A percentile compares a stretch with the other conserved stretches of the same genome.
Evolutionary conservation across 176 grass and related monocot species (phyloP).

Genomic region (Secale cereale): DNA sequence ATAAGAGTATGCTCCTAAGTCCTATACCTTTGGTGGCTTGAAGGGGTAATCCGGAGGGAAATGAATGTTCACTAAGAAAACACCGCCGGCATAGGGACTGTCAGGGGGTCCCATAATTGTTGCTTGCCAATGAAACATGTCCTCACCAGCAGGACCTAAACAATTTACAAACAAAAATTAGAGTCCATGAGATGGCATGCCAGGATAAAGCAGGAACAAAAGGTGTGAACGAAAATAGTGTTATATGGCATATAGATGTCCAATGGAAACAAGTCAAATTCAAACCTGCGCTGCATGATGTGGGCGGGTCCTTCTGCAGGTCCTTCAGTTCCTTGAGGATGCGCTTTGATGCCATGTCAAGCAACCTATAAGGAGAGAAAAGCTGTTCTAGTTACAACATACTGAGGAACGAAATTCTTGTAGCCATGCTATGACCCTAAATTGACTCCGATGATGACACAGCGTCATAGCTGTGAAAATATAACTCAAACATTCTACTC

Average conservation of each 20-base stretch:
- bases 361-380: neutral
- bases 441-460: neutral
- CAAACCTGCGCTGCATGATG: constrained; percentile 58
- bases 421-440: neutral
- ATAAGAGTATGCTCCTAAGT: neutral
- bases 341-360: constrained; percentile 52
- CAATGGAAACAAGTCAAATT: neutral
- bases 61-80: constrained; percentile 65
- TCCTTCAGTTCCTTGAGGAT: constrained; percentile 63
- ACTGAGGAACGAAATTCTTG: neutral
- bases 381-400: neutral
- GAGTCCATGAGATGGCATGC: constrained; percentile 18
- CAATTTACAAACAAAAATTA: constrained; percentile 20
- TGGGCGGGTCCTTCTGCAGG: constrained; percentile 62
- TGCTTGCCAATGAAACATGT: constrained; percentile 65
- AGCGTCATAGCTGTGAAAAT: neutral
- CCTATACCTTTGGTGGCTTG: constrained; percentile 49
- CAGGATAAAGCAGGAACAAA: neutral
- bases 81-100: constrained; percentile 55
- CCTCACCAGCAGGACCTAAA: constrained; percentile 59
- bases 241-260: neutral
- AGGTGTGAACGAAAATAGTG: neutral
- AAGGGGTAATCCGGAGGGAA: constrained; percentile 58
- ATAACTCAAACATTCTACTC: neutral
- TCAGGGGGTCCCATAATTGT: constrained; percentile 61